phyloP scores from a whole-genome alignment of 768 basidiomycete genomes.

The Suillus variegatus region DNA sequence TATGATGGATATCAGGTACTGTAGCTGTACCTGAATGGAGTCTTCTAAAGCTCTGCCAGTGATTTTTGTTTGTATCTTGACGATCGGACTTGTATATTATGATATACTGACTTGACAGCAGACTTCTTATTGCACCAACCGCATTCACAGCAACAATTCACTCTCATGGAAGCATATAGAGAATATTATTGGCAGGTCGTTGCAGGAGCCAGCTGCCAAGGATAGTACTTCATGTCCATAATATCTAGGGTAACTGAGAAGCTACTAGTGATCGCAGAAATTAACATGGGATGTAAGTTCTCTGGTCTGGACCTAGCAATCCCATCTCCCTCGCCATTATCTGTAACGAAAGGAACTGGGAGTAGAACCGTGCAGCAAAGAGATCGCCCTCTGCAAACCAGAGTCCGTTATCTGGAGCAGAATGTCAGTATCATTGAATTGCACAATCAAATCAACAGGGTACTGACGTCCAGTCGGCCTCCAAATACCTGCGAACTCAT shows the following conservation, averaged over 20 bases:
- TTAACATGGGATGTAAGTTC: neutral
- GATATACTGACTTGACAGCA: no score
- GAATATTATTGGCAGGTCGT: neutral
- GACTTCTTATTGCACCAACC: no score
- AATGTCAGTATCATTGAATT: neutral
- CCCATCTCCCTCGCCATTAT: neutral
- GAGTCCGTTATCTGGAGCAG: constrained; percentile 3
- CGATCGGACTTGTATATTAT: no score
- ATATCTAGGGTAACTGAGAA: no score
- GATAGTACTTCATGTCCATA: no score
- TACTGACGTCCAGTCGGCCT: constrained; percentile 13
- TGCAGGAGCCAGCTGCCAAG: neutral
- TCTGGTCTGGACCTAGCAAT: neutral
- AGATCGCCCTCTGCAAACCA: constrained; percentile 12
- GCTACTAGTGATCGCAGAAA: neutral
- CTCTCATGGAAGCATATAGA: neutral
- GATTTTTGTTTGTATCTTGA: no score
- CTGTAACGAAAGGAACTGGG: neutral
- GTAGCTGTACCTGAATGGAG: no score
- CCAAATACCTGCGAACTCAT: constrained; percentile 14
- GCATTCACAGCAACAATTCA: no score
- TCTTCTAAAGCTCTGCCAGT: no score
- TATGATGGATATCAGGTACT: no score
- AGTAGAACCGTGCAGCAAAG: constrained; percentile 5
- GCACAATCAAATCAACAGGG: neutral